Conservation (phyloP, 148 eudicot genomes). For the Selenicereus undatus region DNA sequence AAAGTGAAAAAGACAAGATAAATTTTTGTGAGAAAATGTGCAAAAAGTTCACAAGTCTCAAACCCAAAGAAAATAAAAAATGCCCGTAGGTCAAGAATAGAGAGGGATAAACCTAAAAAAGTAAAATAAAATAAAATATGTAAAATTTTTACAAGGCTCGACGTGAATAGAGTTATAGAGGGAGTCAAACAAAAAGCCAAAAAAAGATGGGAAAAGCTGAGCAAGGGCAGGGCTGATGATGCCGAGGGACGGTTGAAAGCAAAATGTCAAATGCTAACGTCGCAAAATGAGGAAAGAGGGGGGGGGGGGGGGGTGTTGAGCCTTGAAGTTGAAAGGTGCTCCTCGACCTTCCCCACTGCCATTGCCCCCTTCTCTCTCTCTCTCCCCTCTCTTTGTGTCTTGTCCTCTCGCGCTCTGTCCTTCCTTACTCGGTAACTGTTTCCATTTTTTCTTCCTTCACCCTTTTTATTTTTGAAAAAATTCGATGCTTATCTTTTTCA, state of each 20-base stretch:
- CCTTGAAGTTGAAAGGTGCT: conserved; percentile 4
- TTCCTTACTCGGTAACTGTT: not conserved
- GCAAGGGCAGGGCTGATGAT: conserved; percentile 1
- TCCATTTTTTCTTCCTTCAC: not conserved
- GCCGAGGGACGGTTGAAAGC: conserved; percentile 20
- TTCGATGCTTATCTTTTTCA: no score
- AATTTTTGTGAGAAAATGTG: conserved; percentile 13
- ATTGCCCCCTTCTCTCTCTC: not conserved
- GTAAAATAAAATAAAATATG: no score
- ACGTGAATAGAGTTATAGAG: not conserved
- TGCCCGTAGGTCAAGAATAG: conserved; percentile 14
- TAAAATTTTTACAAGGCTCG: conserved; percentile 17
- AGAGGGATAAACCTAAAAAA: not conserved
- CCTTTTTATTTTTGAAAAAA: not conserved
- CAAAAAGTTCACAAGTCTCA: conserved; percentile 18
- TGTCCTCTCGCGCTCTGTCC: not conserved
- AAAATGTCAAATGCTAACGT: conserved; percentile 38
- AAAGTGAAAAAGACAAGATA: conserved; percentile 15
- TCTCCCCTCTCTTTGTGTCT: not conserved
- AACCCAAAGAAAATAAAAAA: not conserved
- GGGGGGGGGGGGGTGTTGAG: no score
- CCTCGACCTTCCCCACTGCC: conserved; percentile 14
- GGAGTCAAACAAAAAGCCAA: conserved; percentile 32
- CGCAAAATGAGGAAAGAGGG: conserved; percentile 17
- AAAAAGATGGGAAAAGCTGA: conserved; percentile 23